These are phyloP conservation scores for Tolypocladium guangdongense DNA, from an alignment of 2,329 filamentous ascomycete genomes.

Conservation along the genomic window DNA sequence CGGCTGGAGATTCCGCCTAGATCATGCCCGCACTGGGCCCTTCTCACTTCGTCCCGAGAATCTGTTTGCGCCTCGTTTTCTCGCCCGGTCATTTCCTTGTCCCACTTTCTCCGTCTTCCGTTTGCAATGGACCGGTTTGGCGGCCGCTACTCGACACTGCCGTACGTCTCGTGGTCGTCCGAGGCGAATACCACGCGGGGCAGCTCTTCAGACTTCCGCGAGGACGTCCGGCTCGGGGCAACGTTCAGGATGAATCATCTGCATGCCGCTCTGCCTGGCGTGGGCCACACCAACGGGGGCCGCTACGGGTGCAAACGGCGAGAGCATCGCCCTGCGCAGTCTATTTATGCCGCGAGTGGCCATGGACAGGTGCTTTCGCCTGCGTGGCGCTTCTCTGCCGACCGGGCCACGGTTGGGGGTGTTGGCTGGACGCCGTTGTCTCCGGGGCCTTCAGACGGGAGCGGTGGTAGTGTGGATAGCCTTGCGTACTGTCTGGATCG, in stretches of 20 bases:
- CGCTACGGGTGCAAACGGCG: background rate
- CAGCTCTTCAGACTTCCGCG: background rate
- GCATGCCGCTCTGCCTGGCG: background rate
- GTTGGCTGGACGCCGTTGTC: background rate
- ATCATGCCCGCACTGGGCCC: background rate
- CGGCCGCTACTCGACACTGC: background rate
- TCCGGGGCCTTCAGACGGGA: background rate
- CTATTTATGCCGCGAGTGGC: background rate
- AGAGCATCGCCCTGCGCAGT: background rate
- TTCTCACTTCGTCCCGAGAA: background rate
- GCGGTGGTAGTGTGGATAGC: slow-evolving; percentile 2
- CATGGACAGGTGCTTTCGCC: background rate
- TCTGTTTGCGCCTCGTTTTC: background rate
- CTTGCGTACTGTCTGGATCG: slow-evolving; percentile 40
- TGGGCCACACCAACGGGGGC: background rate
- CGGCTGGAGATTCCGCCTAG: background rate
- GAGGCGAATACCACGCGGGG: background rate
- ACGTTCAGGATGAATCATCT: background rate
- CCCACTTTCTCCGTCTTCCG: background rate
- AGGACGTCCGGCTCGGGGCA: no score
- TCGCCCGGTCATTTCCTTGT: background rate
- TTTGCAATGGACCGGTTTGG: background rate
- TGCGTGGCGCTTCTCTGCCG: background rate
- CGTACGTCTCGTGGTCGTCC: background rate
- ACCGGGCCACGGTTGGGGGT: background rate